phyloP scores from a whole-genome alignment of 2,329 filamentous ascomycete species.

The Trichophyton rubrum region DNA sequence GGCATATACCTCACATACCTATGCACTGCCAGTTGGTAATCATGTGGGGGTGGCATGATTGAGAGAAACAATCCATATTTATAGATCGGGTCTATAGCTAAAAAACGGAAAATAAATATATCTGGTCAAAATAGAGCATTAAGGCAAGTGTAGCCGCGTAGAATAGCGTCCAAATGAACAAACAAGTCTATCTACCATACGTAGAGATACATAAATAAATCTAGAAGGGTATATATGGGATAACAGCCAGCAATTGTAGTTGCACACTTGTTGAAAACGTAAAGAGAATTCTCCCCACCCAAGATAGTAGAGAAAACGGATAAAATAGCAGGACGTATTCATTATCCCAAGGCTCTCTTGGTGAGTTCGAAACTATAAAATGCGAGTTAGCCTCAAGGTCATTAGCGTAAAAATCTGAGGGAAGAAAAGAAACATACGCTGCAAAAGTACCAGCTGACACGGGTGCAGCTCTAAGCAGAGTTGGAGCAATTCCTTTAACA shows the following conservation, averaged over 20 bases:
- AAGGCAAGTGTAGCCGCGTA: not conserved
- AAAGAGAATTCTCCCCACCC: not conserved
- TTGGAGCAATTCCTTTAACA: constrained; percentile 89
- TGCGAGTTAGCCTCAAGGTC: constrained; percentile 9
- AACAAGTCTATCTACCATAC: not conserved
- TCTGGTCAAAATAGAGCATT: not conserved
- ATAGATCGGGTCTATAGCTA: not conserved
- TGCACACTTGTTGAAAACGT: constrained; percentile 1
- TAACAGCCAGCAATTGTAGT: not conserved
- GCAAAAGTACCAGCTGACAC: constrained; percentile 97
- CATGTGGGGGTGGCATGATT: not conserved
- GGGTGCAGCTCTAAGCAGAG: constrained; percentile 86
- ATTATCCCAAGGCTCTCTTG: constrained; percentile 35
- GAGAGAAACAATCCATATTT: no score
- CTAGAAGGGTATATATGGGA: constrained; percentile 4
- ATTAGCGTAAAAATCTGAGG: not conserved
- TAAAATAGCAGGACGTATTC: not conserved
- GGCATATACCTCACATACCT: no score
- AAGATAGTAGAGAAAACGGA: not conserved
- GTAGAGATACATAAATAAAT: not conserved
- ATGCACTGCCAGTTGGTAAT: not conserved
- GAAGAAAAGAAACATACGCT: constrained; percentile 38
- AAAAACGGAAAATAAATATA: not conserved
- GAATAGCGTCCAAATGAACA: no score
- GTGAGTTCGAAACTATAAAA: constrained; percentile 32